Percentiles rank a stretch among this genome's conserved stretches.
These are phyloP conservation scores for Cyathus striatus DNA, from an alignment of 768 basidiomycete species.

Conservation along the genomic window DNA sequence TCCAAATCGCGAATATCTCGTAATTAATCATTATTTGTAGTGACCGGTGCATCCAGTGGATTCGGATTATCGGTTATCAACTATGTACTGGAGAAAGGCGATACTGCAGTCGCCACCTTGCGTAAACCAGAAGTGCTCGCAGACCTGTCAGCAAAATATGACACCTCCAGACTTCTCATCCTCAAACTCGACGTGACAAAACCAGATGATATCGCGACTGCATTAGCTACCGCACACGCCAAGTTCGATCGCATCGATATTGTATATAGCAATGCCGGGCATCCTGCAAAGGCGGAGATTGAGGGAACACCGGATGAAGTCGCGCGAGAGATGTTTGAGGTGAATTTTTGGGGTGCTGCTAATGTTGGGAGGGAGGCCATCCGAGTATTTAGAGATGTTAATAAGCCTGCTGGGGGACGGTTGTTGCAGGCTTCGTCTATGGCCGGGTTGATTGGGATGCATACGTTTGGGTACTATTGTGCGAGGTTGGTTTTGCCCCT, in stretches of 20 bases:
- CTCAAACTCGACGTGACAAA: slow-evolving; percentile 31
- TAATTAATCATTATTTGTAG: too few relatives aligned
- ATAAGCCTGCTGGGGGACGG: slow-evolving; percentile 30
- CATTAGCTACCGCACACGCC: slow-evolving; percentile 22
- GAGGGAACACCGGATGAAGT: slow-evolving; percentile 29
- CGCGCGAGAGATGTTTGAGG: slow-evolving; percentile 34
- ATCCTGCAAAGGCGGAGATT: slow-evolving; percentile 23
- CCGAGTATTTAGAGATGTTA: slow-evolving; percentile 31
- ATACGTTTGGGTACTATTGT: slow-evolving; percentile 21
- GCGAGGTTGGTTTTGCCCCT: slow-evolving; percentile 7
- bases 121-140: slow-evolving; percentile 25
- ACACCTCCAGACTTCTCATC: slow-evolving; percentile 23
- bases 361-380: slow-evolving; percentile 26
- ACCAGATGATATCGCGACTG: slow-evolving; percentile 19
- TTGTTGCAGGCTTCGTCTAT: slow-evolving; percentile 31
- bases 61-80: slow-evolving; percentile 32
- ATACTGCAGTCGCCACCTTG: slow-evolving; percentile 33
- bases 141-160: slow-evolving; percentile 20
- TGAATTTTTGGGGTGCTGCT: slow-evolving; percentile 29
- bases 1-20: too few relatives aligned
- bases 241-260: slow-evolving; percentile 33
- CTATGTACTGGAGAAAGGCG: slow-evolving; percentile 27
- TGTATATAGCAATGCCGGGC: slow-evolving; percentile 38
- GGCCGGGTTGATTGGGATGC: slow-evolving; percentile 17
- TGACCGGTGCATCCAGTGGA: slow-evolving; percentile 18